Conservation (phyloP, 2,329 filamentous ascomycete species). For the Fusarium siculi region DNA sequence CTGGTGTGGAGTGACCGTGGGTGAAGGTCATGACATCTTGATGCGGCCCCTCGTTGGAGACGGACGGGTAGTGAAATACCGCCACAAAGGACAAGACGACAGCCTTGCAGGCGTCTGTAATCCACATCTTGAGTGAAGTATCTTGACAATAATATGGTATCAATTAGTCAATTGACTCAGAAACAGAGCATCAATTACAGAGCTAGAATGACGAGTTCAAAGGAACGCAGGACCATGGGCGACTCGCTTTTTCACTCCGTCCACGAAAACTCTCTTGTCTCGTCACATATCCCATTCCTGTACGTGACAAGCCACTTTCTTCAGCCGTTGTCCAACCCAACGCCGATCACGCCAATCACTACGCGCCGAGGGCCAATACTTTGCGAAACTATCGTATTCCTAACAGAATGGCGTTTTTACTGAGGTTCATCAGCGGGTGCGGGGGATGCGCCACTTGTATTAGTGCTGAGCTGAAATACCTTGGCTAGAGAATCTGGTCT, state of each 20-base stretch:
- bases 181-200: not conserved
- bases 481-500: not conserved
- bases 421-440: not conserved
- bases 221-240: not conserved
- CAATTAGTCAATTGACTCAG: not conserved
- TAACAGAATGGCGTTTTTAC: not conserved
- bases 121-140: not conserved
- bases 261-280: not conserved
- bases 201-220: not conserved
- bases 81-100: constrained; percentile 1
- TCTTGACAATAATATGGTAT: rapidly evolving
- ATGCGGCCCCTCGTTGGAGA: not conserved
- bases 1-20: not conserved
- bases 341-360: not conserved
- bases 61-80: not conserved
- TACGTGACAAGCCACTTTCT: not conserved
- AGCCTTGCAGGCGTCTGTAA: constrained; percentile 10
- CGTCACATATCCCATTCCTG: not conserved
- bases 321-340: not conserved
- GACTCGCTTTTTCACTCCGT: not conserved
- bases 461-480: constrained; percentile 5
- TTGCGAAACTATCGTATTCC: not conserved
- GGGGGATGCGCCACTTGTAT: not conserved
- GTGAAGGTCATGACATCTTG: constrained; percentile 10
- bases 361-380: not conserved